Base-by-base conservation (phyloP, 176 grass and related monocot species). In the Oryza nivara region DNA sequence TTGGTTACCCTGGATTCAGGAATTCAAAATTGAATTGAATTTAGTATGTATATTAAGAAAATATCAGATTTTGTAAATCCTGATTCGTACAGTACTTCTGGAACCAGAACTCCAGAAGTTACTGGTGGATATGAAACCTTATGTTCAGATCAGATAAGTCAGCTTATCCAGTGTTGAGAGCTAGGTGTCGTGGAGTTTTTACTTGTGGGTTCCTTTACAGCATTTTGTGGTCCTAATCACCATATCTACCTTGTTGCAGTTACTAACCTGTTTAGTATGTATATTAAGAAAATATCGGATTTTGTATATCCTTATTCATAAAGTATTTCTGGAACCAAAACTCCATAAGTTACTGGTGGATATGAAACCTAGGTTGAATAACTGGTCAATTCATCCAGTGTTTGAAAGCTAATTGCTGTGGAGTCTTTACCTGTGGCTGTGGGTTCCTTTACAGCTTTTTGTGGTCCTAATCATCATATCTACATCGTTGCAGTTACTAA, bases 1-100 rank as follows among this genome's bases (percentile, higher is more conserved):
- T 15, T 30, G 34, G 9, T 79, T 78, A 60, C 68, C 65, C 14
- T 65, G 28, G 12, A 9, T 26, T 25, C 15, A 65, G 2, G 70
- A 77, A 48, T 79, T 71, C 66, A 71, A 47, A 61, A 14, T 84
- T 68, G 56, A 74, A 67, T 41, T 68, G 63, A 46, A 14, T 2
- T 34, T 51, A 10, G 66, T 15, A 11, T 74, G 11, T 13, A 73
- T 49, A 52, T 78, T n/a, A 54, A 67, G 38, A 74, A 74, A 68
- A 38, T 38, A 66, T 28, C 2, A 19, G 12, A 2, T 49, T 79
- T 88, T 74, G 23, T 68, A 74, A 73, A 52, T 36, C 11, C 16
- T 1, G 1, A 4, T 67, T 48, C 32, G 38, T 60, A n/a, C 7
- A 52, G 49, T 5, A 51, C 6, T 52, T 52, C 49, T 52, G 15